Evolutionary conservation across 108 stramenopile genomes (phyloP), one percentile per base, ranked within the genome.

Genomic region (Fistulifera pelliculosa): DNA sequence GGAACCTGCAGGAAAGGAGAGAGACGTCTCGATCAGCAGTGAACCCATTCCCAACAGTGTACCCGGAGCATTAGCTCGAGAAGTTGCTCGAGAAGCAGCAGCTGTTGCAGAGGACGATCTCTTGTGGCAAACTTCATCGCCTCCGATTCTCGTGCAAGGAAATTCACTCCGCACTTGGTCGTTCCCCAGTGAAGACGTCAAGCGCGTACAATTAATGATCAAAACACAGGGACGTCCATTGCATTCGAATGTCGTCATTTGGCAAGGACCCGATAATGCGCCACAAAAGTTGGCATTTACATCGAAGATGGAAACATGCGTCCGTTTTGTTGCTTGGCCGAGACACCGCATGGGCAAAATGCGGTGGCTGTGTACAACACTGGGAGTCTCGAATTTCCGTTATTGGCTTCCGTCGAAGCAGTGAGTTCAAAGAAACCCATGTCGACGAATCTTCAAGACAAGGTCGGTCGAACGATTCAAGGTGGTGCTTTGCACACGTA

Each of bases 401-500:
- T 85, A 19, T 61, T 60, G 25, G 83, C 83, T 44, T 69, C 64
- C 0, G 80, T 81, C 24, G 68, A 64, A 27, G 68, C 79, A 12
- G 77, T 35, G 6, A 8, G 8, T 35, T 3, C 31, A 3, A 35
- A 35, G 6, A 35, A 3, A 35, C 31, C 31, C 31, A 15, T 35
- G 35, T 26, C 7, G 6, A 27, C 53, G 6, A 54, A 35, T 54
- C 53, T 35, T 15, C 31, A 28, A 16, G 74, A 35, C 31, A 35
- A 35, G 8, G 26, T 51, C 17, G 61, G 47, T 27, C 66, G 59
- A n/a, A 68, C 65, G 43, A 77, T 88, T 42, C 87, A 88, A 52
- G 87, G 87, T 68, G 86, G 86, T 41, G 80, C 82, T 55, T 59
- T 88, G 52, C 68, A 66, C 47, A 81, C 86, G 11, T 73, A 76